A percentile compares a stretch with the other conserved stretches of the same genome.
Conservation (phyloP, 352 stramenopile species). For the Globisporangium okanoganense region DNA sequence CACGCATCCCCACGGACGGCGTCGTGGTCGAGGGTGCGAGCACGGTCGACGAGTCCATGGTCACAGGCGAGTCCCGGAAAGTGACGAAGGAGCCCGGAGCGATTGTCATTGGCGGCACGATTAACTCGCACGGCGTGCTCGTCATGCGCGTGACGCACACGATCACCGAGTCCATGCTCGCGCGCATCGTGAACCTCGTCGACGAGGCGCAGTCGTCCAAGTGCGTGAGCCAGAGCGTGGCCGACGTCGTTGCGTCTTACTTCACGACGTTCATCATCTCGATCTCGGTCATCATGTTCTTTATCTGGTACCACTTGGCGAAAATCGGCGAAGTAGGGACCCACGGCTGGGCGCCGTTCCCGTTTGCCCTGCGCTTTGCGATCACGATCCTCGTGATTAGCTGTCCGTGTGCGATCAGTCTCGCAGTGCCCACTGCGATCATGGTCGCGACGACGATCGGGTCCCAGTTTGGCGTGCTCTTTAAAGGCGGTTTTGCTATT, state of each 20-base stretch:
- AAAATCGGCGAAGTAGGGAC: slow-evolving; percentile 34
- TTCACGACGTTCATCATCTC: slow-evolving; percentile 78
- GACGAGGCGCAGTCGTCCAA: slow-evolving; percentile 70
- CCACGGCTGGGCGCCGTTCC: slow-evolving; percentile 49
- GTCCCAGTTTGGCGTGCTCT: slow-evolving; percentile 74
- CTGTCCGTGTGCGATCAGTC: slow-evolving; percentile 72
- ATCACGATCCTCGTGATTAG: slow-evolving; percentile 81
- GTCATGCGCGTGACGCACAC: slow-evolving; percentile 67
- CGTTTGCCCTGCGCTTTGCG: slow-evolving; percentile 73
- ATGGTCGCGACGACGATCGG: slow-evolving; percentile 80
- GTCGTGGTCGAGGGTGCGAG: slow-evolving; percentile 61
- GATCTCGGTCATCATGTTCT: slow-evolving; percentile 54
- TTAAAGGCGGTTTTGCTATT: slow-evolving; percentile 69
- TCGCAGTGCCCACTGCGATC: slow-evolving; percentile 70
- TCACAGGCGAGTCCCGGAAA: slow-evolving; percentile 68
- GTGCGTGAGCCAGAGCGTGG: slow-evolving; percentile 55
- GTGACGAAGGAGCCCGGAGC: slow-evolving; percentile 57
- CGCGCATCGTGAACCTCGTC: slow-evolving; percentile 67
- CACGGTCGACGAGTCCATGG: slow-evolving; percentile 75
- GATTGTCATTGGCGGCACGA: slow-evolving; percentile 63
- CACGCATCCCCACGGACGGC: slow-evolving; percentile 68
- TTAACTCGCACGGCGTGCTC: slow-evolving; percentile 68
- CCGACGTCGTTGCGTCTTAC: slow-evolving; percentile 59
- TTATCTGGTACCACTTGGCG: slow-evolving; percentile 70
- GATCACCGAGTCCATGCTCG: slow-evolving; percentile 73